A percentile compares a stretch with the other conserved stretches of the same genome.
Conservation (phyloP, 306 rosid genomes). For the Ziziphus jujuba region DNA sequence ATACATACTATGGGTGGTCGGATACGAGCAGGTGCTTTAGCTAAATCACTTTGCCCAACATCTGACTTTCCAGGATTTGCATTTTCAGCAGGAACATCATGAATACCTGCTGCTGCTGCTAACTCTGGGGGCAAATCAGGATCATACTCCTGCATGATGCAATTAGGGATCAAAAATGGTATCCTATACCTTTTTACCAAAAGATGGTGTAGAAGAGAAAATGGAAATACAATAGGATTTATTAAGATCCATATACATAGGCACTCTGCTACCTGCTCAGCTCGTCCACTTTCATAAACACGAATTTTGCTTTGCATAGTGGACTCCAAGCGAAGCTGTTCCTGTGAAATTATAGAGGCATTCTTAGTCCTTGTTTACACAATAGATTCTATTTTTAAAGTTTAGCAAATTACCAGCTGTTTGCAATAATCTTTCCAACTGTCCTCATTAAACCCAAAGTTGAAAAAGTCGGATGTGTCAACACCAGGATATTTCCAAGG, state of each 20-base stretch:
- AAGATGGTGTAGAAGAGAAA: neutral
- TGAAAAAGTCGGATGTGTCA: conserved; percentile 86
- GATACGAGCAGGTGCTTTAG: conserved; percentile 60
- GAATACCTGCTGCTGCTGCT: conserved; percentile 91
- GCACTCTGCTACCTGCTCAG: conserved; percentile 70
- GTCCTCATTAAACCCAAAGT: conserved; percentile 91
- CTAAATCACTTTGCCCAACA: conserved; percentile 58
- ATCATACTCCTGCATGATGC: conserved; percentile 75
- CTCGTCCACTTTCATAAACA: conserved; percentile 94
- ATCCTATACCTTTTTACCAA: conserved; percentile 4
- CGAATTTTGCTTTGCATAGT: conserved; percentile 99
- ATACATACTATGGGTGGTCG: conserved; percentile 80
- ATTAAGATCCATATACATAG: conserved; percentile 14
- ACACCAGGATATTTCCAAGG: conserved; percentile 88
- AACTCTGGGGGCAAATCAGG: conserved; percentile 99
- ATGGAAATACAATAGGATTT: neutral
- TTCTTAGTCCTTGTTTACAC: conserved; percentile 26
- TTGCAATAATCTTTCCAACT: conserved; percentile 97
- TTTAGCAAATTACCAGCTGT: conserved; percentile 73
- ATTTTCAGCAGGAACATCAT: conserved; percentile 56
- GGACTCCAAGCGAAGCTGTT: conserved; percentile 94
- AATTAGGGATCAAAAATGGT: conserved; percentile 5
- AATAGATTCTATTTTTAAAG: conserved; percentile 1
- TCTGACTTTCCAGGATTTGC: conserved; percentile 56
- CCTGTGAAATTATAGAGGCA: conserved; percentile 50